These are phyloP conservation scores for Plantago major DNA, from an alignment of 257 asterid genomes.

Conservation along the genomic window DNA sequence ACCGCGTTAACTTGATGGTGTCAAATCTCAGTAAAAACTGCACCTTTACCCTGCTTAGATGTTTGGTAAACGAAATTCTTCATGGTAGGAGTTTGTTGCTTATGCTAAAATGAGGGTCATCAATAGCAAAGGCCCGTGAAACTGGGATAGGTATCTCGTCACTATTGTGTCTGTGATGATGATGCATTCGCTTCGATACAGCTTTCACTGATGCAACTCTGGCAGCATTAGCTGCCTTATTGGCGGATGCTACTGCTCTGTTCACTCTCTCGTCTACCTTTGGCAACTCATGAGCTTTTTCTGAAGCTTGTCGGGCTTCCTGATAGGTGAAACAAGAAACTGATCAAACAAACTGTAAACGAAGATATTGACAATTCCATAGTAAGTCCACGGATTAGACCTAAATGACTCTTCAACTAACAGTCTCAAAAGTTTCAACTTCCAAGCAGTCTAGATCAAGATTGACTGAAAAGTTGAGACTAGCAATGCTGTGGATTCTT, in stretches of 20 bases:
- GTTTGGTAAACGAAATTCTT: too few species aligned
- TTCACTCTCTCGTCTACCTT: slow-evolving; percentile 43
- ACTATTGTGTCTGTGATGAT: slow-evolving; percentile 20
- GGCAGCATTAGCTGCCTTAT: slow-evolving; percentile 42
- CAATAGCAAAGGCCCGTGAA: background rate
- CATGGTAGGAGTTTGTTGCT: too few species aligned
- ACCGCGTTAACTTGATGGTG: too few species aligned
- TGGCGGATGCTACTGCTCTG: slow-evolving; percentile 36
- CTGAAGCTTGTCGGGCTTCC: slow-evolving; percentile 46
- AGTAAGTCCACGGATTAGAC: background rate
- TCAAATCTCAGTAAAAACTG: too few species aligned
- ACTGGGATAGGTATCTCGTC: slow-evolving; percentile 25
- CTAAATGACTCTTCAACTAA: too few species aligned
- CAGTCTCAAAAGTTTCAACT: too few species aligned
- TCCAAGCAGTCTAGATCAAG: too few species aligned
- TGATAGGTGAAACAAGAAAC: slow-evolving; percentile 10
- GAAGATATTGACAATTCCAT: background rate
- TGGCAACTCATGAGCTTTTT: slow-evolving; percentile 33
- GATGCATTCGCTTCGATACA: slow-evolving; percentile 40
- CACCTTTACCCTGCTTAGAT: too few species aligned
- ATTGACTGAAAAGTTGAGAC: too few species aligned
- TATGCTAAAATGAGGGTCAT: too few species aligned
- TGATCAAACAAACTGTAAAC: too few species aligned
- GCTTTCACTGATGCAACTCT: slow-evolving; percentile 44
- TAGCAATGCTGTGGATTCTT: too few species aligned